phyloP scores from a whole-genome alignment of 2,329 filamentous ascomycete species.

The Fusarium algeriense region DNA sequence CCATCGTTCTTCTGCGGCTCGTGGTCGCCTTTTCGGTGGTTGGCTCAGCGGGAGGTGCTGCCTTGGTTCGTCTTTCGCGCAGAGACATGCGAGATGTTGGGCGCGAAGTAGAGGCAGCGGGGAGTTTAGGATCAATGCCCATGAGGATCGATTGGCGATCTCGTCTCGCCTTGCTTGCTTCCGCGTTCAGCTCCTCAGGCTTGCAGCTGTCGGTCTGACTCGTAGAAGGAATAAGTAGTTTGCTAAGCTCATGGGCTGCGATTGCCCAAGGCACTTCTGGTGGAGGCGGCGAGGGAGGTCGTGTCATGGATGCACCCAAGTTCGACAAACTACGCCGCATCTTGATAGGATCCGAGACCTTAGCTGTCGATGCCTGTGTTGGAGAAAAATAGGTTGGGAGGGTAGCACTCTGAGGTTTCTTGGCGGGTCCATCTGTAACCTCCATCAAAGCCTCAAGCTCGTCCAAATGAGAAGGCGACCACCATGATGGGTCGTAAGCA shows the following conservation, averaged over 20 bases:
- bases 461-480: slow-evolving; percentile 74
- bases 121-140: slow-evolving; percentile 46
- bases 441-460: slow-evolving; percentile 73
- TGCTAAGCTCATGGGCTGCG: slow-evolving; percentile 85
- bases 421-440: slow-evolving; percentile 62
- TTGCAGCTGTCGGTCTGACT: slow-evolving; percentile 81
- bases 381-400: slow-evolving; percentile 85
- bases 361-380: slow-evolving; percentile 88
- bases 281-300: slow-evolving; percentile 73
- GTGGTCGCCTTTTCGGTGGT: slow-evolving; percentile 47
- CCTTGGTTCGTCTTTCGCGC: slow-evolving; percentile 75
- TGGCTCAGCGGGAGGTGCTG: slow-evolving; percentile 65
- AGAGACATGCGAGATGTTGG: slow-evolving; percentile 76
- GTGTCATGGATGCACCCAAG: slow-evolving; percentile 54
- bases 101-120: slow-evolving; percentile 50
- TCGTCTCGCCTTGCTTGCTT: slow-evolving; percentile 71
- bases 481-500: slow-evolving; percentile 78
- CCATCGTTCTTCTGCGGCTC: slow-evolving; percentile 72
- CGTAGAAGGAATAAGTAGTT: slow-evolving; percentile 81
- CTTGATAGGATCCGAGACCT: slow-evolving; percentile 76
- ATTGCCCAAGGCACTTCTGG: slow-evolving; percentile 88
- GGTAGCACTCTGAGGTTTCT: slow-evolving; percentile 67
- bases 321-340: slow-evolving; percentile 73
- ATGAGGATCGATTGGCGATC: slow-evolving; percentile 71
- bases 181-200: slow-evolving; percentile 81